Evolutionary conservation across 1,139 yeast species (phyloP), one percentile per base, ranked within the genome.

Genomic region (Pneumocystis sp.): DNA sequence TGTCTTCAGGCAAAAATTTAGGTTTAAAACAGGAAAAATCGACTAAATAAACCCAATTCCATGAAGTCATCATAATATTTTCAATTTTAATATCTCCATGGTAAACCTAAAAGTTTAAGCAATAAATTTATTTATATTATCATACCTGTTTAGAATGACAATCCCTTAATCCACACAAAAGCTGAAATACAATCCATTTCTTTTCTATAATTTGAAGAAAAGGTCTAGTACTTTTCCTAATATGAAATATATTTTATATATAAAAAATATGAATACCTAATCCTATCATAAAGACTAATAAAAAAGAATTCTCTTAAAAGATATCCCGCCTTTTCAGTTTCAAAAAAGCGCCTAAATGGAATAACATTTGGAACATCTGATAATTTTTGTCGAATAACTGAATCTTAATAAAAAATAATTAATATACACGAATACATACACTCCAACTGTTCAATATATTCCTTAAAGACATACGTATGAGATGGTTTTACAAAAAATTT

Each of bases 61-160:
- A 88, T 34, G 95, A 84, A 0, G 96, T 87, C 1, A 90, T 86
- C 66, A 95, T 76, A 35, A 91, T 82, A 74, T 95, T 95, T 74
- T 93, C 98, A 1, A 91, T 79, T 74, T 93, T 90, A 70, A 95
- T 80, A 76, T 95, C 98, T 3, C 98, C 98, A 75, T 95, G 99
- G 61, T 67, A 70, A 29, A 44, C 63, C 60, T 61, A 31, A 10
- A 10, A 59, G 12, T 61, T 21, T 61, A 35, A 61, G 56, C 57
- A 42, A 40, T 57, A 40, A 56, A 35, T 56, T 37, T 12, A 50
- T 10, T 19, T 42, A 21, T 31, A 42, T 67, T 77, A 89, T 61
- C 31, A 44, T 61, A 40, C 80, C 6, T 79, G 80, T 50, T 80
- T 74, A 10, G 77, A 77, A 74, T 95, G 98, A 66, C 93, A 79